phyloP scores from a whole-genome alignment of 805 yeast species.

The Komagataella kurtzmanii region DNA sequence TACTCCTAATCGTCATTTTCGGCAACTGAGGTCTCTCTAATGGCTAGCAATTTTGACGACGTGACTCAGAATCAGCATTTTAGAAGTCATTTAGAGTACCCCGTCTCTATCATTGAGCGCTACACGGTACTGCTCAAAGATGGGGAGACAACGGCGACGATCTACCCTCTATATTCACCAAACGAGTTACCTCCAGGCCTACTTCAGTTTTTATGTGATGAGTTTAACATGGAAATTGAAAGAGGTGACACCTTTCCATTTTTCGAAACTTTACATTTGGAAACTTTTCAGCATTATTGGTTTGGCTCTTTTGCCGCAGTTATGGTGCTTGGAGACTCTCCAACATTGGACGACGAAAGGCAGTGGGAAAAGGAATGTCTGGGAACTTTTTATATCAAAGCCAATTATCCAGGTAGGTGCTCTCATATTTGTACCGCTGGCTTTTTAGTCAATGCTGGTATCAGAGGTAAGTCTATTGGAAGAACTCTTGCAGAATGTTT shows the following conservation, averaged over 20 bases:
- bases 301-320: slow-evolving; percentile 73
- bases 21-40: not conserved
- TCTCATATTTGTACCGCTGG: slow-evolving; percentile 88
- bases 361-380: slow-evolving; percentile 91
- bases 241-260: slow-evolving; percentile 82
- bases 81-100: slow-evolving; percentile 27
- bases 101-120: slow-evolving; percentile 30
- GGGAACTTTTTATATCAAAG: slow-evolving; percentile 75
- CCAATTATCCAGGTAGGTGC: slow-evolving; percentile 87
- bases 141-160: slow-evolving; percentile 86
- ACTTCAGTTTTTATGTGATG: slow-evolving; percentile 74
- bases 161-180: slow-evolving; percentile 67
- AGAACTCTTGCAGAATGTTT: slow-evolving; percentile 72
- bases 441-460: slow-evolving; percentile 84
- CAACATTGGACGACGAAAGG: slow-evolving; percentile 30
- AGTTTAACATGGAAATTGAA: slow-evolving; percentile 84
- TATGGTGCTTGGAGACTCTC: slow-evolving; percentile 65
- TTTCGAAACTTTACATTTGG: slow-evolving; percentile 64
- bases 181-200: slow-evolving; percentile 66
- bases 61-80: slow-evolving; percentile 32
- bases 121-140: slow-evolving; percentile 73
- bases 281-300: slow-evolving; percentile 78
- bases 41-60: slow-evolving; percentile 22
- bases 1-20: not conserved
- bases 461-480: slow-evolving; percentile 87